phyloP scores from a whole-genome alignment of 1,139 yeast species.

The Pneumocystis canis region DNA sequence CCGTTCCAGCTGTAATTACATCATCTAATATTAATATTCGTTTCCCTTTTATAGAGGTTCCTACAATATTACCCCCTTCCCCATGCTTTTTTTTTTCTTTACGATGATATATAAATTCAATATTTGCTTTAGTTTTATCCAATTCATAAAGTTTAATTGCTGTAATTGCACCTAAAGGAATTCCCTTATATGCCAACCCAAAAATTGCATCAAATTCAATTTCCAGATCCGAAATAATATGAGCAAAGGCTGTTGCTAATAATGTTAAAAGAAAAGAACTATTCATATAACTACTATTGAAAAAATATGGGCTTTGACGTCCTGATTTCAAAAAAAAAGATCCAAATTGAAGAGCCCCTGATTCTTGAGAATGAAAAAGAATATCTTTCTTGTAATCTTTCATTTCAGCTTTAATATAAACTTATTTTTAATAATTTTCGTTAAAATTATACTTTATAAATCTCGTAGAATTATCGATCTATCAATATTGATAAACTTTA shows the following conservation, averaged over 20 bases:
- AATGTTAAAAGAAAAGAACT: constrained; percentile 65
- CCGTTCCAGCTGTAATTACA: constrained; percentile 97
- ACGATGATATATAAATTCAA: constrained; percentile 32
- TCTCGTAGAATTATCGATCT: background rate
- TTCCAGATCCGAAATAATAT: constrained; percentile 59
- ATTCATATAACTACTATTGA: constrained; percentile 80
- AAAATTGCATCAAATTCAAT: constrained; percentile 78
- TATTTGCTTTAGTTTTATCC: constrained; percentile 28
- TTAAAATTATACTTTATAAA: background rate
- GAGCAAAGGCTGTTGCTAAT: constrained; percentile 77
- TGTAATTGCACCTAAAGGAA: constrained; percentile 85
- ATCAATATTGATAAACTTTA: too few species aligned
- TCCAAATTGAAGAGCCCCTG: constrained; percentile 58
- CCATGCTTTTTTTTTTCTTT: constrained; percentile 94
- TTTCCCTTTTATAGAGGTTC: constrained; percentile 57
- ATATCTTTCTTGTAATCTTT: constrained; percentile 37
- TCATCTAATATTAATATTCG: constrained; percentile 78
- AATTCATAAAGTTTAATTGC: constrained; percentile 84
- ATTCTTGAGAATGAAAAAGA: constrained; percentile 33
- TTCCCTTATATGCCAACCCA: constrained; percentile 97
- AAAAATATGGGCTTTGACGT: constrained; percentile 87
- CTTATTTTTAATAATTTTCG: background rate
- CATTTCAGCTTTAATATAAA: background rate
- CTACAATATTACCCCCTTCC: constrained; percentile 93
- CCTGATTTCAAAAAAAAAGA: constrained; percentile 51